phyloP scores from a whole-genome alignment of 2,329 filamentous ascomycete genomes.

The Clonostachys rosea region DNA sequence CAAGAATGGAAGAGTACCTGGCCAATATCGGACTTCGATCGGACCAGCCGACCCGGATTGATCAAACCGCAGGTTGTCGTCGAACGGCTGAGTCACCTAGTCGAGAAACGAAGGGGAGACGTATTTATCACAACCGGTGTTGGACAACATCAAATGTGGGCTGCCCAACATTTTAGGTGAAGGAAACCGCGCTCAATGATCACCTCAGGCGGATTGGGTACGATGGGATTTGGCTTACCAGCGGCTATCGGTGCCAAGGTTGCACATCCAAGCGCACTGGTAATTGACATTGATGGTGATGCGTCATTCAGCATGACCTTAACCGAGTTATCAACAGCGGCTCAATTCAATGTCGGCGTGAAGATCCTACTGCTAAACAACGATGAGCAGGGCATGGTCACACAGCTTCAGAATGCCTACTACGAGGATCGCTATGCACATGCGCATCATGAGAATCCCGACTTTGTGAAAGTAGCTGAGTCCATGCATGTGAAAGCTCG shows the following conservation, averaged over 20 bases:
- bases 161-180: conserved; percentile 95
- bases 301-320: conserved; percentile 99
- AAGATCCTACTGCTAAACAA: conserved; percentile 95
- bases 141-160: conserved; percentile 97
- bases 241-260: conserved; percentile 96
- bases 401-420: conserved; percentile 97
- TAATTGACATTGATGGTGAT: conserved; percentile 95
- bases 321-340: conserved; percentile 87
- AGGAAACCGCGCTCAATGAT: conserved; percentile 88
- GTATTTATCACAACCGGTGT: conserved; percentile 93
- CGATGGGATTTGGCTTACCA: conserved; percentile 91
- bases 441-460: conserved; percentile 92
- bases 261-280: conserved; percentile 65
- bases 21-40: conserved; percentile 79
- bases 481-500: conserved; percentile 83
- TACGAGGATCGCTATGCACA: conserved; percentile 91
- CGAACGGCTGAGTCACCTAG: conserved; percentile 82
- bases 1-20: conserved; percentile 87
- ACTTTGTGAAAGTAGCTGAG: conserved; percentile 88
- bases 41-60: conserved; percentile 65
- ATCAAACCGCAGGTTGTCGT: conserved; percentile 97
- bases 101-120: conserved; percentile 71
- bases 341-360: conserved; percentile 93
- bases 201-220: conserved; percentile 83
- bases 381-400: conserved; percentile 98